Conservation (phyloP, 805 yeast genomes). For the Kuraishia floccosa region DNA sequence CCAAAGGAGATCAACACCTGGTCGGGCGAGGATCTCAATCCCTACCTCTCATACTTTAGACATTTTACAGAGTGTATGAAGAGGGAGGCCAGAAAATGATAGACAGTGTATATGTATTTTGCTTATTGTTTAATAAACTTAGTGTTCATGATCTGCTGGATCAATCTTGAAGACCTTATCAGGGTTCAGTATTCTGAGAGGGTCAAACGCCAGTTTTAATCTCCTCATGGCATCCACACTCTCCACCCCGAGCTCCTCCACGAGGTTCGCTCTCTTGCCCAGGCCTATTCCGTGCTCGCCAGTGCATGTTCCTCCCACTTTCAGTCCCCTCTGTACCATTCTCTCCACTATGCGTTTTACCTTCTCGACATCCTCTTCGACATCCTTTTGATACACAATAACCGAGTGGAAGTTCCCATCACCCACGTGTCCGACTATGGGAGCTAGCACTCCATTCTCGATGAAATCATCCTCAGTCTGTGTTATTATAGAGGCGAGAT, state of each 20-base stretch:
- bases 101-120: no score
- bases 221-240: constrained; percentile 66
- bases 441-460: constrained; percentile 36
- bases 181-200: constrained; percentile 62
- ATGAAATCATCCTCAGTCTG: constrained; percentile 50
- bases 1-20: constrained; percentile 1
- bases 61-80: no score
- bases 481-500: constrained; percentile 46
- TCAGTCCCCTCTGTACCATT: constrained; percentile 57
- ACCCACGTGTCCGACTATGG: constrained; percentile 73
- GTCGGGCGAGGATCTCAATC: constrained; percentile 1
- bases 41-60: constrained; percentile 2
- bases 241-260: constrained; percentile 54
- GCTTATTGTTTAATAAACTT: no score
- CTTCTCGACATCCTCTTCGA: constrained; percentile 28
- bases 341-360: constrained; percentile 40
- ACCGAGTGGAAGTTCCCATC: constrained; percentile 76
- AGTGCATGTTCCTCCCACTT: constrained; percentile 71
- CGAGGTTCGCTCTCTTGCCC: constrained; percentile 55
- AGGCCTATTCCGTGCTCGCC: constrained; percentile 86
- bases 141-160: constrained; percentile 19
- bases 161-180: constrained; percentile 70
- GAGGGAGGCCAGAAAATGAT: no score
- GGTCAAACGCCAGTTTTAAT: constrained; percentile 63
- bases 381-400: constrained; percentile 45